Base-by-base conservation (phyloP, 2,329 filamentous ascomycete species). In the Aspergillus uvarum region DNA sequence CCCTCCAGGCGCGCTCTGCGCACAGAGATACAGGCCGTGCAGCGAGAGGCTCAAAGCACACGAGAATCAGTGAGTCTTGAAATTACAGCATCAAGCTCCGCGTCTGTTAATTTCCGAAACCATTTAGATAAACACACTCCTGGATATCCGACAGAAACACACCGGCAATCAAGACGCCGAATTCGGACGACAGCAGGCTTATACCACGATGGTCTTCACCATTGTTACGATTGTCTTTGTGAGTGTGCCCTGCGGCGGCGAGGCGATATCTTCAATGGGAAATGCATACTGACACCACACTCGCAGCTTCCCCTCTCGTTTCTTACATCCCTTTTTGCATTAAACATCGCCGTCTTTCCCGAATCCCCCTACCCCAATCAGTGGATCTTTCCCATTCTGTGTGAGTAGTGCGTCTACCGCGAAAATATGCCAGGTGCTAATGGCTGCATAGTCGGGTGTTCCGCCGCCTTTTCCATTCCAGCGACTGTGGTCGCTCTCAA, bases 161-260 rank as follows among this genome's bases (percentile, higher is more conserved):
- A 57, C 63, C 3, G 64, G 53, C 12, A 65, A 63, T 6, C 38
- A 54, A 24, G 59, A 67, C 26, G 62, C 63, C 2, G 55, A 61
- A 14, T 60, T 59, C 12, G 60, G 61, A 29, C 50, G 60, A 21
- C 53, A 56, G 29, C 64, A 65, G 51, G 52, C 57, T 10, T 56
- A 63, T 24, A 67, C 59, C 29, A 60, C 59, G 3, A 67, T 65
- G 65, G 61, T 59, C 5, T 67, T 65, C 35, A 65, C 65, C 16
- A 58, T 65, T 8, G 59, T 66, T 22, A 66, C 64, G 2, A 63
- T 66, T 22, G 44, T 65, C 12, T 63, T 65, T 35, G 60, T 60
- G 29, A 55, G 59, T 61, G 29, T 49, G 24, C 24, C 24, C 24
- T 32, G 22, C 26, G 4, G 12, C 7, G 8, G 2, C 49, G 26